A percentile compares a stretch with the other conserved stretches of the same genome.
These are phyloP conservation scores for Litchi chinensis DNA, from an alignment of 345 rosid species.

Conservation along the genomic window DNA sequence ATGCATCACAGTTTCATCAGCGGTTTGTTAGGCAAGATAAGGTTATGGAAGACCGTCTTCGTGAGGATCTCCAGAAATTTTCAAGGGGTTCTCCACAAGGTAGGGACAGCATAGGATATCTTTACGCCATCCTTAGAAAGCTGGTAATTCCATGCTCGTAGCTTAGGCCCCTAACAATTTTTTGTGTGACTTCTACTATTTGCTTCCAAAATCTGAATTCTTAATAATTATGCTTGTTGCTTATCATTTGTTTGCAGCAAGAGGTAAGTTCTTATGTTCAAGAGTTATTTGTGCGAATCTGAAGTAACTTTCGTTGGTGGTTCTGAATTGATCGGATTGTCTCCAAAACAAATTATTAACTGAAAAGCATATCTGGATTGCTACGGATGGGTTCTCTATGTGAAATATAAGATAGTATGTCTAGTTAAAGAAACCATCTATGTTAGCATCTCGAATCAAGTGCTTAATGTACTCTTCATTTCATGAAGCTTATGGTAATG, in stretches of 20 bases:
- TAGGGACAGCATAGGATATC: constrained; percentile 85
- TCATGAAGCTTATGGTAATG: constrained; percentile 99
- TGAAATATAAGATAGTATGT: constrained; percentile 47
- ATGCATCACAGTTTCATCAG: constrained; percentile 64
- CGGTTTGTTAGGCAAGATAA: constrained; percentile 73
- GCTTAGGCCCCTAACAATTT: constrained; percentile 37
- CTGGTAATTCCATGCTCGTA: constrained; percentile 56
- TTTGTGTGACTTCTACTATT: constrained; percentile 18
- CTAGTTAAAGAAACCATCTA: constrained; percentile 54
- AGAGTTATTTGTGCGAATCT: constrained; percentile 62
- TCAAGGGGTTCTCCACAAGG: constrained; percentile 96
- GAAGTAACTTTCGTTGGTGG: constrained; percentile 58
- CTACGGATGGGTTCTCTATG: constrained; percentile 54
- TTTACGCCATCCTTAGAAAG: constrained; percentile 60
- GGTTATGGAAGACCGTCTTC: constrained; percentile 65
- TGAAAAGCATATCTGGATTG: constrained; percentile 50
- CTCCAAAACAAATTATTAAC: constrained; percentile 50
- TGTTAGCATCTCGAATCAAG: constrained; percentile 57
- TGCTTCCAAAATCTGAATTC: constrained; percentile 23
- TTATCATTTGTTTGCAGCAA: constrained; percentile 71
- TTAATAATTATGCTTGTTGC: constrained; percentile 44
- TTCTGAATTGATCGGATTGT: constrained; percentile 47
- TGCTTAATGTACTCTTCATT: constrained; percentile 85
- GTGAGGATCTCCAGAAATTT: constrained; percentile 67
- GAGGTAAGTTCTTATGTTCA: constrained; percentile 94